Percentiles rank a stretch among this genome's conserved stretches.
These are phyloP conservation scores for Rauvolfia tetraphylla DNA, from an alignment of 257 asterid species.

Conservation along the genomic window DNA sequence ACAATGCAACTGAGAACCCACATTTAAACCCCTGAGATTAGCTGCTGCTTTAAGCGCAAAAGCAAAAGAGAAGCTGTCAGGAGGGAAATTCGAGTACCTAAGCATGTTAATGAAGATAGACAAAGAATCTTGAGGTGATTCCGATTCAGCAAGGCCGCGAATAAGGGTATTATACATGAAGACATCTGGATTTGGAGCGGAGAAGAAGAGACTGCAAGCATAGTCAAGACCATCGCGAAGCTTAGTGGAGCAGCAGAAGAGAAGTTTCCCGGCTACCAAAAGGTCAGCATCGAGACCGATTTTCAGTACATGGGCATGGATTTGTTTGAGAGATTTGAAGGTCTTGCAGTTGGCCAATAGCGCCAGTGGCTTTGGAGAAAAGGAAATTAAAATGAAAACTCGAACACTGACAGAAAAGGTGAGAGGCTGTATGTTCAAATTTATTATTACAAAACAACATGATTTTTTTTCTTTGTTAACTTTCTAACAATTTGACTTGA, in stretches of 20 bases:
- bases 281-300: slow-evolving; percentile 57
- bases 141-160: slow-evolving; percentile 74
- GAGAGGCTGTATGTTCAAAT: no score
- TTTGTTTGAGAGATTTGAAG: slow-evolving; percentile 48
- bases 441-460: no score
- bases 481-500: no score
- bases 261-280: slow-evolving; percentile 59
- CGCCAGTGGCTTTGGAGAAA: no score
- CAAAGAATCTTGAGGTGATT: slow-evolving; percentile 45
- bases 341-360: slow-evolving; percentile 51
- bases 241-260: slow-evolving; percentile 57
- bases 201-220: slow-evolving; percentile 47
- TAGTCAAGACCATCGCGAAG: slow-evolving; percentile 54
- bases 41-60: slow-evolving; percentile 73
- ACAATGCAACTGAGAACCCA: slow-evolving; percentile 75
- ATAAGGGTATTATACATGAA: slow-evolving; percentile 87
- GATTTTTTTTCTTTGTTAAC: no score
- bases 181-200: slow-evolving; percentile 52
- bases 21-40: slow-evolving; percentile 42
- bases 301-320: slow-evolving; percentile 58
- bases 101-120: slow-evolving; percentile 48
- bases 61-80: slow-evolving; percentile 76
- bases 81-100: slow-evolving; percentile 25
- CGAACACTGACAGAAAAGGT: no score
- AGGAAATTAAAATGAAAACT: no score